Evolutionary conservation across 352 stramenopile genomes (phyloP).

Genomic region (Plasmopara viticola): DNA sequence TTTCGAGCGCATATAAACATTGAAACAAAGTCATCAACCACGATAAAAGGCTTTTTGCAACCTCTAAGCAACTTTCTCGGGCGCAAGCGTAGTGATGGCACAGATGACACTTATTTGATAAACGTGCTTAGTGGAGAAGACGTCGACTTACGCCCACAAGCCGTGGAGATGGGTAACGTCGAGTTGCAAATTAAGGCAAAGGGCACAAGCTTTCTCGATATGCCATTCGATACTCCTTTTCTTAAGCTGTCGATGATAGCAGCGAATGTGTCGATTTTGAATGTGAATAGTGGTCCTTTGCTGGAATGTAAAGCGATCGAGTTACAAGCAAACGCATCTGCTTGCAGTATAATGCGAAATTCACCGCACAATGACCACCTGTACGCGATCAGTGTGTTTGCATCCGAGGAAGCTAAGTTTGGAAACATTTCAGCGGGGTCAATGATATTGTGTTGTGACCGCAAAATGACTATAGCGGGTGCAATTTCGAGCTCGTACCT

Average conservation of each 20-base stretch:
- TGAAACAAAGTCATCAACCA: conserved; percentile 22
- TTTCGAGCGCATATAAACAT: conserved; percentile 36
- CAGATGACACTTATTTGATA: conserved; percentile 19
- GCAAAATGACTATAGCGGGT: conserved; percentile 33
- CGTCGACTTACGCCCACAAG: conserved; percentile 41
- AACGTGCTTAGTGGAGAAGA: conserved; percentile 30
- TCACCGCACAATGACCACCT: conserved; percentile 10
- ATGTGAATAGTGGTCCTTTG: conserved; percentile 43
- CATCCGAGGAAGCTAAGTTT: conserved; percentile 28
- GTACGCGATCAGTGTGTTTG: conserved; percentile 46
- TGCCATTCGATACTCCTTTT: conserved; percentile 58
- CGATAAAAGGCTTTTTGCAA: conserved; percentile 43
- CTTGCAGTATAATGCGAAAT: conserved; percentile 29
- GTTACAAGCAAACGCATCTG: conserved; percentile 30
- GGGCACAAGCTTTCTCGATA: conserved; percentile 28
- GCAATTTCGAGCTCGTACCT: conserved; percentile 33
- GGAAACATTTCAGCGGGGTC: conserved; percentile 50
- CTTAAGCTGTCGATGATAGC: conserved; percentile 36
- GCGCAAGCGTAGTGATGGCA: background rate
- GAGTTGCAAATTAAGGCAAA: conserved; percentile 28
- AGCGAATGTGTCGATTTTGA: conserved; percentile 38
- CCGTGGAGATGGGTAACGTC: conserved; percentile 40
- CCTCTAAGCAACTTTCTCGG: conserved; percentile 21
- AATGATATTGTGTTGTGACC: conserved; percentile 48
- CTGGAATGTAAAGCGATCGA: conserved; percentile 35